phyloP scores from a whole-genome alignment of 2,329 filamentous ascomycete species.

The Ophiocordyceps unilateralis region DNA sequence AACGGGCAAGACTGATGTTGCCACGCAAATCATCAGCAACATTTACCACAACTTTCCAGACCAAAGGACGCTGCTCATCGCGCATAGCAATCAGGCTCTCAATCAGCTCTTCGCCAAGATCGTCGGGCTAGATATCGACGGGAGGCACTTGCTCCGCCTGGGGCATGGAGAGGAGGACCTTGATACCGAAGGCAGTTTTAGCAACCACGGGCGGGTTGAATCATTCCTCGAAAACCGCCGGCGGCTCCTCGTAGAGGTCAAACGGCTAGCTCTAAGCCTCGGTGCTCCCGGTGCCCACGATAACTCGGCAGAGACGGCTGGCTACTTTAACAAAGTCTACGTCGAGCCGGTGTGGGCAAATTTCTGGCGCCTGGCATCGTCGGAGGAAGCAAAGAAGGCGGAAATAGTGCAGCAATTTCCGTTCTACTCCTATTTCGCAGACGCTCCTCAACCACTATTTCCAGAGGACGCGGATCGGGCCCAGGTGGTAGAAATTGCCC shows the following conservation, averaged over 20 bases:
- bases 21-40: slow-evolving; percentile 96
- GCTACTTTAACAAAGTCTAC: slow-evolving; percentile 91
- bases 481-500: slow-evolving; percentile 54
- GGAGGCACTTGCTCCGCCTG: slow-evolving; percentile 77
- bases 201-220: slow-evolving; percentile 87
- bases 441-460: slow-evolving; percentile 77
- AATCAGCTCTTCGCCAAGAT: slow-evolving; percentile 99
- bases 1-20: slow-evolving; percentile 97
- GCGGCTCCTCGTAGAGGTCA: slow-evolving; percentile 64
- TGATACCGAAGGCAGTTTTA: slow-evolving; percentile 70
- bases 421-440: slow-evolving; percentile 73
- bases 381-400: slow-evolving; percentile 35
- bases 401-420: slow-evolving; percentile 64
- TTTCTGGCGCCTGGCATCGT: slow-evolving; percentile 46
- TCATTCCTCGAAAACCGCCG: slow-evolving; percentile 83
- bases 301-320: slow-evolving; percentile 88
- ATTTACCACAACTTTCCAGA: slow-evolving; percentile 95
- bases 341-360: slow-evolving; percentile 76
- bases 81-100: slow-evolving; percentile 93
- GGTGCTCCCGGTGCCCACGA: slow-evolving; percentile 85
- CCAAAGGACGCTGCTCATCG: slow-evolving; percentile 80
- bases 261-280: slow-evolving; percentile 69
- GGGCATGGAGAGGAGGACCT: slow-evolving; percentile 94
- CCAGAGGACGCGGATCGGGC: slow-evolving; percentile 46
- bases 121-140: slow-evolving; percentile 86